phyloP scores from a whole-genome alignment of 768 basidiomycete species.

The Pleurotus platypus region DNA sequence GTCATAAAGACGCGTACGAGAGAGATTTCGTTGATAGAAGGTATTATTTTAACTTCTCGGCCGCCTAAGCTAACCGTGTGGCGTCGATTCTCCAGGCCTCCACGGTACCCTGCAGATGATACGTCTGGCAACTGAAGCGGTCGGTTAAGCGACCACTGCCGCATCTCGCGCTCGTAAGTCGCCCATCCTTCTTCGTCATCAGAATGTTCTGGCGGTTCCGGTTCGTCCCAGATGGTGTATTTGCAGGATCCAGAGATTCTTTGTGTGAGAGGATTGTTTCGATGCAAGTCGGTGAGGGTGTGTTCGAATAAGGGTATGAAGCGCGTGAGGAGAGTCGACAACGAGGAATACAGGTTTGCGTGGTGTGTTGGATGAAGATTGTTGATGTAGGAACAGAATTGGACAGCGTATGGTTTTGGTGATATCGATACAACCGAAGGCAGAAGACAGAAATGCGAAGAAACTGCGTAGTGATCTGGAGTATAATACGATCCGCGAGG shows the following conservation, averaged over 20 bases:
- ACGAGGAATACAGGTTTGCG: constrained; percentile 23
- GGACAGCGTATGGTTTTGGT: constrained; percentile 17
- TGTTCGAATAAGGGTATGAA: constrained; percentile 51
- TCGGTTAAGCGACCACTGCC: constrained; percentile 38
- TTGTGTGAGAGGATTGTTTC: constrained; percentile 39
- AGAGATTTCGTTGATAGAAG: constrained; percentile 34
- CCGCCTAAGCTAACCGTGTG: constrained; percentile 33
- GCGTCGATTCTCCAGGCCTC: constrained; percentile 40
- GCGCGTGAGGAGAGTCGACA: constrained; percentile 28
- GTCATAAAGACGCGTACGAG: constrained; percentile 30
- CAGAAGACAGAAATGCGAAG: constrained; percentile 34
- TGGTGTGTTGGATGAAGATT: constrained; percentile 37
- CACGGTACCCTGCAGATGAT: constrained; percentile 36
- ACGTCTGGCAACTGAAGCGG: constrained; percentile 46
- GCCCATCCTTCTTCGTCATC: constrained; percentile 48
- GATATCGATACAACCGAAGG: constrained; percentile 41
- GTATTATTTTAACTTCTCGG: constrained; percentile 38
- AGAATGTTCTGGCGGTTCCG: constrained; percentile 43
- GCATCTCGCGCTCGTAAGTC: constrained; percentile 36
- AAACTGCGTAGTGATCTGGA: constrained; percentile 37
- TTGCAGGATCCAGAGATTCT: constrained; percentile 38
- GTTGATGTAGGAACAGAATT: constrained; percentile 50
- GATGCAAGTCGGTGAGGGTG: constrained; percentile 47
- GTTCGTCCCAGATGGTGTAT: constrained; percentile 46
- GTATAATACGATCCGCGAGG: constrained; percentile 20